These are phyloP conservation scores for Phytophthora capsici DNA, from an alignment of 352 stramenopile genomes.

Conservation along the genomic window DNA sequence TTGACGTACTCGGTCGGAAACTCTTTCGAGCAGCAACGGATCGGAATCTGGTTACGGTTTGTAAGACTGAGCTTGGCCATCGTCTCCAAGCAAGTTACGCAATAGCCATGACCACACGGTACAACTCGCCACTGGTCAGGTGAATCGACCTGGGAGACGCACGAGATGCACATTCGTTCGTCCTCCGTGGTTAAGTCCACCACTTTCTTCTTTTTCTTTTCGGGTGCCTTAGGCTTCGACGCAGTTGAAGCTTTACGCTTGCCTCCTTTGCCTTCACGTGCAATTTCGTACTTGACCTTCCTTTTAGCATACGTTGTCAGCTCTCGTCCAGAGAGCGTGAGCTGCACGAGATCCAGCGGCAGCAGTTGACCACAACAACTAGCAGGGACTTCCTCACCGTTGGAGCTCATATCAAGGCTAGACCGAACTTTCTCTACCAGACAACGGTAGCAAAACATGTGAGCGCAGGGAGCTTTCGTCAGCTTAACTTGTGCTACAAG, in stretches of 20 bases:
- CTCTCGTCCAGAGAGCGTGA: constrained; percentile 26
- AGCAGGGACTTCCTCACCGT: constrained; percentile 32
- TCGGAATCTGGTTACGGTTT: constrained; percentile 37
- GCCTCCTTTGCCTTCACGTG: background rate
- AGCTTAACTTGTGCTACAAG: too few relatives aligned
- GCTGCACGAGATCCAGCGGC: constrained; percentile 39
- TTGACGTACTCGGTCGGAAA: constrained; percentile 47
- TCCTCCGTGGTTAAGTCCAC: constrained; percentile 3
- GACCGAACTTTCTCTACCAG: constrained; percentile 33
- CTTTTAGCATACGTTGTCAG: constrained; percentile 46
- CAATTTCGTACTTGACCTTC: constrained; percentile 16
- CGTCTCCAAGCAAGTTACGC: constrained; percentile 37
- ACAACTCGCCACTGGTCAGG: constrained; percentile 17
- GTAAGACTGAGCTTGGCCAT: constrained; percentile 46
- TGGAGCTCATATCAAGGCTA: constrained; percentile 33
- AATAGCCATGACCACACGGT: constrained; percentile 52
- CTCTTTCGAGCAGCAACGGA: constrained; percentile 50
- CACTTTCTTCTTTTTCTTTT: constrained; percentile 2
- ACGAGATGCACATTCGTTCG: constrained; percentile 35
- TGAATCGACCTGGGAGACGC: constrained; percentile 15
- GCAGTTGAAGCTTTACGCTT: constrained; percentile 29
- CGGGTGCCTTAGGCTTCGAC: constrained; percentile 18
- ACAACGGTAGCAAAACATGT: constrained; percentile 44
- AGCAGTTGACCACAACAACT: constrained; percentile 48
- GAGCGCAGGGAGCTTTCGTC: constrained; percentile 25